Conservation (phyloP, 164 flowering plant genomes). For the Aristolochia californica region DNA sequence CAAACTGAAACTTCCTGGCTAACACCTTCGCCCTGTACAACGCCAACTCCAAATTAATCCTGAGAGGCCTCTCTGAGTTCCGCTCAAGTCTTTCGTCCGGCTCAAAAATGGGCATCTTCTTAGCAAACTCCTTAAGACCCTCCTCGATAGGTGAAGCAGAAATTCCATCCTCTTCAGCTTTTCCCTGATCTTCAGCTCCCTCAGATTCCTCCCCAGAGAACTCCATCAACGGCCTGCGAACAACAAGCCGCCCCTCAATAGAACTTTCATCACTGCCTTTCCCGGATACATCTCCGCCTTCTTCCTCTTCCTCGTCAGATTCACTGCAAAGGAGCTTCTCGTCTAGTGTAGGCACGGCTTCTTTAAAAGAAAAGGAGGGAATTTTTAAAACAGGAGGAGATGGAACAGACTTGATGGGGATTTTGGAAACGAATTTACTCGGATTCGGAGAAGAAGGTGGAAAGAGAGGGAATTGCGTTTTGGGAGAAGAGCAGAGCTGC, state of each 20-base stretch:
- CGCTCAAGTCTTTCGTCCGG: conserved; percentile 44
- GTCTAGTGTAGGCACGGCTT: conserved; percentile 20
- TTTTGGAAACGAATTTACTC: conserved; percentile 19
- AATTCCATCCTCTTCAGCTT: conserved; percentile 9
- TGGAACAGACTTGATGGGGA: conserved; percentile 16
- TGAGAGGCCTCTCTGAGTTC: conserved; percentile 41
- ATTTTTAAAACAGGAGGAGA: conserved; percentile 12
- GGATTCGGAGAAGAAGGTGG: conserved; percentile 24
- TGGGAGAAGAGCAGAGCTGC: conserved; percentile 18
- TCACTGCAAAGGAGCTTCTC: conserved; percentile 15
- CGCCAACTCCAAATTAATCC: conserved; percentile 73
- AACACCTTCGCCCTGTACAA: conserved; percentile 67
- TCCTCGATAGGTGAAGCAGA: conserved; percentile 31
- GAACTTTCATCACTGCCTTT: conserved; percentile 13
- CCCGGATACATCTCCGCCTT: background rate
- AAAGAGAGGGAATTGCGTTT: conserved; percentile 23
- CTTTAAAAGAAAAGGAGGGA: conserved; percentile 22
- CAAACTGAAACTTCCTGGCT: conserved; percentile 37
- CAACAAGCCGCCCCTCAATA: conserved; percentile 15
- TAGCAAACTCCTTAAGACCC: conserved; percentile 47
- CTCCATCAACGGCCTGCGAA: conserved; percentile 64
- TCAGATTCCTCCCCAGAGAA: conserved; percentile 8
- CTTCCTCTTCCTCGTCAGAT: conserved; percentile 5
- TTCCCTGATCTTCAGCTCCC: background rate
- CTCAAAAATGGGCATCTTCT: conserved; percentile 76